Evolutionary conservation across 192 early-diverging fungal species (phyloP).

Genomic region (Entomortierella beljakovae): DNA sequence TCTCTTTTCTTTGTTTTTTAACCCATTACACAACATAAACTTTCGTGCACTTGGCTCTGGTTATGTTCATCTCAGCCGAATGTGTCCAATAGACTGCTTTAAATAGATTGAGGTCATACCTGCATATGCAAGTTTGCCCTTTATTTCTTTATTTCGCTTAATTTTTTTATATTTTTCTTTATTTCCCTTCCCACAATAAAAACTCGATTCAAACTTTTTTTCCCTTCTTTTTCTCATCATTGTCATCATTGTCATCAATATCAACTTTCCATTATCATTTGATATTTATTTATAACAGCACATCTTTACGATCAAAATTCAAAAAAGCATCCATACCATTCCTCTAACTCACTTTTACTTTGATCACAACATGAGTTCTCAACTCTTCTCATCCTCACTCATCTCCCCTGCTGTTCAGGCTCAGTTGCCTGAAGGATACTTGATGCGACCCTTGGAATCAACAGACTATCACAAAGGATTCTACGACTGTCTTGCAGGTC

Average conservation of each 20-base stretch:
- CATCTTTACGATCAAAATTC: slow-evolving; percentile 1
- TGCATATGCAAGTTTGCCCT: too few species aligned
- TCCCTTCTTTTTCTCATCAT: too few species aligned
- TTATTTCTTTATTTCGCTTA: slow-evolving; percentile 1
- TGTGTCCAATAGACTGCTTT: too few species aligned
- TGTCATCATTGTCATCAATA: too few species aligned
- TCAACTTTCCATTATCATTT: too few species aligned
- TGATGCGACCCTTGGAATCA: slow-evolving; percentile 79
- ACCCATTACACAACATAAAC: not conserved
- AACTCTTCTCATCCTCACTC: slow-evolving; percentile 56
- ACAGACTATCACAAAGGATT: slow-evolving; percentile 86
- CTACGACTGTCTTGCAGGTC: slow-evolving; percentile 74
- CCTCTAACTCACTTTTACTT: too few species aligned
- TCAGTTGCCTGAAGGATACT: slow-evolving; percentile 73
- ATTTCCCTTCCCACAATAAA: not conserved
- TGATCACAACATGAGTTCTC: slow-evolving; percentile 23
- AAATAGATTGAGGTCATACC: too few species aligned
- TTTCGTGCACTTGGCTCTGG: too few species aligned
- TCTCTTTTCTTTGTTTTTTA: not conserved
- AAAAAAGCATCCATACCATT: too few species aligned
- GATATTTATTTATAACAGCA: too few species aligned
- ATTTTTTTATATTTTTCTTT: not conserved
- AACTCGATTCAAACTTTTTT: too few species aligned
- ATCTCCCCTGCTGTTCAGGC: slow-evolving; percentile 75
- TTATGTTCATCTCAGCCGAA: too few species aligned